These are phyloP conservation scores for Paecilomyces dactylethromorphus DNA, from an alignment of 2,329 filamentous ascomycete species.

Conservation along the genomic window DNA sequence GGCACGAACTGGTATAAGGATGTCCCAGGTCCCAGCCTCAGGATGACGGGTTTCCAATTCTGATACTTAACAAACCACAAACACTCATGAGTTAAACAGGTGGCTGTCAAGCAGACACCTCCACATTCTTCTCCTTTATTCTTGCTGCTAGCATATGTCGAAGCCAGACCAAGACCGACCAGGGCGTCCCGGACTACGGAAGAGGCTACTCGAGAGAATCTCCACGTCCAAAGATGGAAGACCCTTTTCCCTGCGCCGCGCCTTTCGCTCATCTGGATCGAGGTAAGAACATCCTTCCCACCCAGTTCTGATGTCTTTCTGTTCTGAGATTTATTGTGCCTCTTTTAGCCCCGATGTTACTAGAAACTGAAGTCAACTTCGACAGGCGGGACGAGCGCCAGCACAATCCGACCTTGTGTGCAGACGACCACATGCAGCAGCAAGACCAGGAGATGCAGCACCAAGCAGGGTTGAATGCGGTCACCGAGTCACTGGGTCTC, in stretches of 20 bases:
- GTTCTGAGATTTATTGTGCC: neutral
- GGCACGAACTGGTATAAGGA: neutral
- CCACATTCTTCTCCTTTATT: neutral
- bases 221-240: neutral
- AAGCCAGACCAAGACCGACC: constrained; percentile 1
- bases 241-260: neutral
- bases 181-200: constrained; percentile 3
- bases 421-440: neutral
- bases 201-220: constrained; percentile 4
- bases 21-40: neutral
- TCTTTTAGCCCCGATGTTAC: neutral
- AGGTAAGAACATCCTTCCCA: constrained; percentile 2
- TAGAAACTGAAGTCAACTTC: neutral
- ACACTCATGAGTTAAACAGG: neutral
- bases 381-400: neutral
- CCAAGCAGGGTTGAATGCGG: neutral
- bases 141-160: constrained; percentile 6
- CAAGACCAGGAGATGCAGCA: constrained; percentile 2
- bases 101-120: neutral
- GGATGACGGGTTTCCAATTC: neutral
- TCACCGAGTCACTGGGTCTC: constrained; percentile 1
- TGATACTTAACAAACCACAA: neutral
- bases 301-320: neutral
- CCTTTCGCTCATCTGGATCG: constrained; percentile 1
- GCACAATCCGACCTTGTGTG: neutral